Percentiles rank a stretch among this genome's conserved stretches.
Evolutionary conservation across 306 rosid genomes (phyloP).

Genomic region (Nissolia schottii): DNA sequence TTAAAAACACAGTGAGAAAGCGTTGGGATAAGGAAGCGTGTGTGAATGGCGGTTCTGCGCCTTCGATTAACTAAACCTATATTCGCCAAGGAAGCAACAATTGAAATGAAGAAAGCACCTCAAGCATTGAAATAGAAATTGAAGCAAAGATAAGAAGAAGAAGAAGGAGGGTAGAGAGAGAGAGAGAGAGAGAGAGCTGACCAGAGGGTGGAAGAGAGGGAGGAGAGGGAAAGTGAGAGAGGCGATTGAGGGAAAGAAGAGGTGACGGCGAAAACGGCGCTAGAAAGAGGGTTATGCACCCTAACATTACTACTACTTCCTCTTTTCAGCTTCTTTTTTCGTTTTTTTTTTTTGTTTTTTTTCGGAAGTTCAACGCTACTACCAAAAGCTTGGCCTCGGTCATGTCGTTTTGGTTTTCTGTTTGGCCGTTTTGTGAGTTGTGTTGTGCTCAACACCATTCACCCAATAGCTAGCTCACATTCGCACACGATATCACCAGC

Average conservation of each 20-base stretch:
- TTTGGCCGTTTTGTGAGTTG: background rate
- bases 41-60: background rate
- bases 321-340: background rate
- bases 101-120: background rate
- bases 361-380: background rate
- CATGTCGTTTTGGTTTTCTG: background rate
- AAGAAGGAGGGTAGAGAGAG: background rate
- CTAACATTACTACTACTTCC: conserved; percentile 12
- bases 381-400: background rate
- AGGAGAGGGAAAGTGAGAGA: conserved; percentile 38
- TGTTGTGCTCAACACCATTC: background rate
- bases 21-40: background rate
- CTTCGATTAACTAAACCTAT: background rate
- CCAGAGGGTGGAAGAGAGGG: conserved; percentile 35
- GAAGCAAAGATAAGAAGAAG: background rate
- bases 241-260: conserved; percentile 46
- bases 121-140: background rate
- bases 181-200: conserved; percentile 19
- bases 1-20: background rate
- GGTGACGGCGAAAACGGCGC: conserved; percentile 44
- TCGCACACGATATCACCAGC: no score
- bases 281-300: conserved; percentile 3
- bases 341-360: background rate
- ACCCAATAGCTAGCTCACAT: background rate
- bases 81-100: background rate